A percentile compares a stretch with the other conserved stretches of the same genome.
These are phyloP conservation scores for Heliamphora exappendiculata DNA, from an alignment of 148 eudicot species.

Conservation along the genomic window DNA sequence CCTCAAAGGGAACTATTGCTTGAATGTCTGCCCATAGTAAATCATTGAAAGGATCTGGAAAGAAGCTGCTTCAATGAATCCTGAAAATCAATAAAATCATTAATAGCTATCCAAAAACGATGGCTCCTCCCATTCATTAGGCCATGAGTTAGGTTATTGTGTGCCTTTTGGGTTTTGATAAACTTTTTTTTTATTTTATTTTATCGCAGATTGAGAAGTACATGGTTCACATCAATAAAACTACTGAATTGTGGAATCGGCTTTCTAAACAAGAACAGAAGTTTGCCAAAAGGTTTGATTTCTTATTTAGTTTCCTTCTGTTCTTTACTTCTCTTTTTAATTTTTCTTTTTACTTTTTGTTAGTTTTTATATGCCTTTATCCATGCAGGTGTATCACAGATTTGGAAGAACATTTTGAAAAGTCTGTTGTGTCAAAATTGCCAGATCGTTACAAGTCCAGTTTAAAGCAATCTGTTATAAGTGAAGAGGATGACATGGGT, in stretches of 20 bases:
- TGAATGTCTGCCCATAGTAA: neutral
- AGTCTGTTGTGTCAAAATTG: constrained; percentile 63
- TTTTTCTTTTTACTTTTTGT: neutral
- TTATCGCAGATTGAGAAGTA: constrained; percentile 69
- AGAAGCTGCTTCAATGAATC: neutral
- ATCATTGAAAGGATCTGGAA: neutral
- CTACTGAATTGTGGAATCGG: constrained; percentile 60
- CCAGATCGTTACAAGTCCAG: constrained; percentile 81
- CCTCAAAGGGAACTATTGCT: neutral
- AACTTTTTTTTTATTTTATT: constrained; percentile 5
- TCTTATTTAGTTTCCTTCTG: constrained; percentile 5
- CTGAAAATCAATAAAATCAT: neutral
- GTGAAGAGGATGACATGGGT: constrained; percentile 99
- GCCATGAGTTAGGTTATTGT: neutral
- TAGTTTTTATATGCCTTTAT: constrained; percentile 5
- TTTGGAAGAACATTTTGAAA: constrained; percentile 47
- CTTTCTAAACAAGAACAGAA: constrained; percentile 72
- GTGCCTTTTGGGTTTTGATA: neutral
- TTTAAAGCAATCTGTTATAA: constrained; percentile 76
- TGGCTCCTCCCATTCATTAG: neutral
- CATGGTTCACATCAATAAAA: constrained; percentile 63
- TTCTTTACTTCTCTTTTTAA: neutral
- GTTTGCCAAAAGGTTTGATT: constrained; percentile 52
- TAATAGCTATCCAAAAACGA: neutral
- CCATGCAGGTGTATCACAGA: constrained; percentile 52